Evolutionary conservation across 805 yeast genomes (phyloP).

Genomic region (Debaryomyces castellii): DNA sequence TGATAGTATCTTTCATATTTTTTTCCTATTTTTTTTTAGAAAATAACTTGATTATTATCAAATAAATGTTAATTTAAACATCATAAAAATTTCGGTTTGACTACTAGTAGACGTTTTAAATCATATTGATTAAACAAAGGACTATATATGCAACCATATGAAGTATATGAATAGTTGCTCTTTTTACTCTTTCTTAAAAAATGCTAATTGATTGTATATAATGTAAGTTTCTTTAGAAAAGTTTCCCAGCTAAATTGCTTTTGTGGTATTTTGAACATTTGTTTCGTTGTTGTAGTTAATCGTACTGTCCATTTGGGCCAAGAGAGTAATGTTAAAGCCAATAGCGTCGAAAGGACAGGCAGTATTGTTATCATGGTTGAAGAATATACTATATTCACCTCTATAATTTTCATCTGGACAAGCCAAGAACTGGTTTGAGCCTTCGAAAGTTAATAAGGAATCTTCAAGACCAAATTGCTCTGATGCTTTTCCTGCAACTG

Average conservation of each 20-base stretch:
- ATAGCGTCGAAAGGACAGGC: slow-evolving; percentile 24
- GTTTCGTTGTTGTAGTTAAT: slow-evolving; percentile 27
- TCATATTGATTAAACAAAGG: not conserved
- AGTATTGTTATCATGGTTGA: slow-evolving; percentile 15
- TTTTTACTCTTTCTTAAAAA: not conserved
- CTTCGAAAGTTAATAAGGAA: slow-evolving; percentile 30
- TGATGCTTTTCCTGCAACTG: slow-evolving; percentile 15
- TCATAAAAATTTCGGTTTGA: no score
- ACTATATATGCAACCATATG: no score
- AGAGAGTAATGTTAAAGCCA: slow-evolving; percentile 31
- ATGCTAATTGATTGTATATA: not conserved
- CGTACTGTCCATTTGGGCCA: slow-evolving; percentile 31
- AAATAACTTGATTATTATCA: no score
- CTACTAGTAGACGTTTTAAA: no score
- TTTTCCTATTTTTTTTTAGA: no score
- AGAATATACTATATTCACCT: slow-evolving; percentile 27
- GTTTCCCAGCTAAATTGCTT: slow-evolving; percentile 21
- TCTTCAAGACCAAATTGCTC: slow-evolving; percentile 27
- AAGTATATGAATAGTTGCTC: no score
- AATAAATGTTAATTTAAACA: no score
- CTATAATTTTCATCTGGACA: slow-evolving; percentile 26
- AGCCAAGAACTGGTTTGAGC: slow-evolving; percentile 32
- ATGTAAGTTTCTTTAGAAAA: no score
- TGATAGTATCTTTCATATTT: no score
- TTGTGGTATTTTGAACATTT: slow-evolving; percentile 16